A percentile compares a stretch with the other conserved stretches of the same genome.
Evolutionary conservation across 176 grass and related monocot species (phyloP).

Genomic region (Sorghum bicolor): DNA sequence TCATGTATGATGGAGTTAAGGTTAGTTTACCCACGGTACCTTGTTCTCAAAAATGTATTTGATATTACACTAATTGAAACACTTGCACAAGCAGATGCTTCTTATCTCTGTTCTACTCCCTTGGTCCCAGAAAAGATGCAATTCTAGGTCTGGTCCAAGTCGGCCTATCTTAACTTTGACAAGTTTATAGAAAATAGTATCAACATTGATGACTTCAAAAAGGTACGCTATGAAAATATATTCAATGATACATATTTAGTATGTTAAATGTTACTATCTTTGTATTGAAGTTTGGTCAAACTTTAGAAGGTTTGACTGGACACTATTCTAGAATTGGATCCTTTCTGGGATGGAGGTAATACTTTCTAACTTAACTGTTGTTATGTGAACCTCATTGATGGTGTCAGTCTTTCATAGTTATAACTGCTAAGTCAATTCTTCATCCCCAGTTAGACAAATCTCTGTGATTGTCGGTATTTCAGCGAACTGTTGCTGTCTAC

Average conservation of each 20-base stretch:
- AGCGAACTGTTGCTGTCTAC: not conserved
- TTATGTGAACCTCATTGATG: not conserved
- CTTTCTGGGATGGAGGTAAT: not conserved
- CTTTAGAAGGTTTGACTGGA: not conserved
- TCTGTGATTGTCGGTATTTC: not conserved
- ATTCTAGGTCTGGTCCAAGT: not conserved
- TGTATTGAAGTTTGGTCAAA: not conserved
- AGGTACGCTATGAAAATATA: not conserved
- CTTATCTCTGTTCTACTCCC: conserved; percentile 1
- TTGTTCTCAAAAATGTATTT: conserved; percentile 17
- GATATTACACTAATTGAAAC: conserved; percentile 9
- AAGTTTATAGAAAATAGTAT: not conserved
- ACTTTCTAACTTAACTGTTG: not conserved
- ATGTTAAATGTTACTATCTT: not conserved
- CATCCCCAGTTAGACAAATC: not conserved
- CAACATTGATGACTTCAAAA: not conserved
- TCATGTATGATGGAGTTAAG: conserved; percentile 8
- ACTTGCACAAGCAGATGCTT: not conserved
- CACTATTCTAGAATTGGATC: not conserved
- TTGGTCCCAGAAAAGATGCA: not conserved
- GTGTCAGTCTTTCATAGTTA: not conserved
- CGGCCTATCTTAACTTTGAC: not conserved
- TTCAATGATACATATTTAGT: not conserved
- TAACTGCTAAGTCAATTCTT: not conserved
- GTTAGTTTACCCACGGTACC: not conserved